A percentile compares a stretch with the other conserved stretches of the same genome.
These are phyloP conservation scores for Tuber calosporum DNA, from an alignment of 495 filamentous ascomycete species.

Conservation along the genomic window DNA sequence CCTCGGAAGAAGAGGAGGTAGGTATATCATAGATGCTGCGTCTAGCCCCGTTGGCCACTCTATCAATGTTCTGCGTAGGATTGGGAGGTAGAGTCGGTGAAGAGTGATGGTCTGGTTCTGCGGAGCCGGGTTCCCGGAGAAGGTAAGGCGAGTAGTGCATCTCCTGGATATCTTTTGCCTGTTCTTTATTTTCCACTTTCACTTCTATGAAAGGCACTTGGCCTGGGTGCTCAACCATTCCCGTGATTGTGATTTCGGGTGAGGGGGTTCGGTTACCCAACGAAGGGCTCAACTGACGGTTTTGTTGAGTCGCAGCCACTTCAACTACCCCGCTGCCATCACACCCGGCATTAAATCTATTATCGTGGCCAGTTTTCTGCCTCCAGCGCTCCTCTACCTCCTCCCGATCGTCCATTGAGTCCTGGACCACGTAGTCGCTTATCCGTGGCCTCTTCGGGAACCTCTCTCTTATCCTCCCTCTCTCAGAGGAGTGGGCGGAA, in stretches of 20 bases:
- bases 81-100: not conserved
- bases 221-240: not conserved
- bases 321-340: not conserved
- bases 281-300: slow-evolving; percentile 21
- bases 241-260: not conserved
- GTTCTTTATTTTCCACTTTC: not conserved
- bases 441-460: slow-evolving; percentile 16
- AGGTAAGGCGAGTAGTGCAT: not conserved
- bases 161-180: not conserved
- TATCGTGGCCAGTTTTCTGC: not conserved
- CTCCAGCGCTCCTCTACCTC: slow-evolving; percentile 1
- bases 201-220: not conserved
- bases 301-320: not conserved
- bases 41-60: not conserved
- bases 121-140: not conserved
- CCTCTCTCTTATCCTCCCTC: slow-evolving; percentile 8
- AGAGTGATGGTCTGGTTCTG: not conserved
- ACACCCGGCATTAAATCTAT: not conserved
- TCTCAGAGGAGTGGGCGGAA: not conserved
- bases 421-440: slow-evolving; percentile 24
- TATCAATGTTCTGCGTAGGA: not conserved
- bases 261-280: slow-evolving; percentile 14
- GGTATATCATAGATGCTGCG: slow-evolving; percentile 2
- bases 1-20: not conserved
- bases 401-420: slow-evolving; percentile 36